Base-by-base conservation (phyloP, 1,284 basidiomycete genomes). In the Agroathelia rolfsii region DNA sequence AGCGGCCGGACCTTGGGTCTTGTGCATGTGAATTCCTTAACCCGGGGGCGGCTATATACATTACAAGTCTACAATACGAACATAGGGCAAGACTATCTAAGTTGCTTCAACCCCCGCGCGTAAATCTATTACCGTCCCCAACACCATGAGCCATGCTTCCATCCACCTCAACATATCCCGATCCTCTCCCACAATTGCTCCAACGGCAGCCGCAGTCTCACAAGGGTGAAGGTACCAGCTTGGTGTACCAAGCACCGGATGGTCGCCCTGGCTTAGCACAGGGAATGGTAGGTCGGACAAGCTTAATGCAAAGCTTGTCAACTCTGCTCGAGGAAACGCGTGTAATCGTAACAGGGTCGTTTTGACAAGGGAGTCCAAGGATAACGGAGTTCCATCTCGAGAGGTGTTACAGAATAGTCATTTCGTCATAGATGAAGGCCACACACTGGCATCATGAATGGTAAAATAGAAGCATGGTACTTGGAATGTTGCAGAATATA, bases 201-300 rank as follows among this genome's bases (percentile, higher is more conserved):
- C 55, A 3, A 89, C 68, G 1, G 75, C 70, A 17, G 54, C 53
- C 5, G 64, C 63, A 3, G 79, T 83, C 51, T 83, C 76, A 49
- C 85, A 90, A 5, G 85, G 85, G 49, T 90, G 85, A 24, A 90
- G 57, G 49, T 78, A 86, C 84, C 84, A 90, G 35, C 71, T 76
- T 8, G 78, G 76, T 6, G 61, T 72, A 11, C 73, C 76, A 12
- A 80, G 59, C 3, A 66, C 72, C 0, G 84, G 86, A 47, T 89
- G 86, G 37, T 90, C 86, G 11, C 81, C 83, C 44, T 86, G 82
- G 4, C 84, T 84, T 9, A 90, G 55, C 18, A 88, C 53, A 11
- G 86, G 82, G 46, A 86, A 80, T 2, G 69, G 52, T 0, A 72
- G 63, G 6, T 51, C 54, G 1, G 64, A 60, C 9, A 58, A 51